Base-by-base conservation (phyloP, 2,329 filamentous ascomycete genomes). In the Diplodia seriata region DNA sequence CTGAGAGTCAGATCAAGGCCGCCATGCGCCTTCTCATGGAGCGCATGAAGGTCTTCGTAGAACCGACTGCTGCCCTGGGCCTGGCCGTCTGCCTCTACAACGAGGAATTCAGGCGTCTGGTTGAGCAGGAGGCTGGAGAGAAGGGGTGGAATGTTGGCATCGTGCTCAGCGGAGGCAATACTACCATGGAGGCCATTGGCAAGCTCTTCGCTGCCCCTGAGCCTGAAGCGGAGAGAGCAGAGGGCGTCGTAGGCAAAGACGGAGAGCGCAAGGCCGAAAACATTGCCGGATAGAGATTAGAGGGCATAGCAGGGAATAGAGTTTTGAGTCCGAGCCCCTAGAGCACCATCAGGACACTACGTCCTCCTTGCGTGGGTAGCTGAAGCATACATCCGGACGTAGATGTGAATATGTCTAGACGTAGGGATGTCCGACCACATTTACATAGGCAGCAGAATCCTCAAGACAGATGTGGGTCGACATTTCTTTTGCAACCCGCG, bases 31-130 rank as follows among this genome's bases (percentile, higher is more conserved):
- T 98, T 70, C 90, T 97, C 40, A 81, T 94, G 70, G 94, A 98
- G 85, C 83, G 94, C 68, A 88, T 95, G 85, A 97, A 98, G 86
- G 81, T 97, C 56, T 88, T 97, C 26, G 89, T 97, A 14, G 94
- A 98, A 84, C 94, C 94, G 26, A 94, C 90, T 78, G 88, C 91
- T 0, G 93, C 90, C 2, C 94, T 97, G n/a, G 87, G 89, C 1
- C 78, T 98, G 69, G 95, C 94, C 0, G 91, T 92, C 8, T 90
- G 89, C 64, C 81, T 98, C 72, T 97, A 88, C 71, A 91, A 97
- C 76, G 92, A 96, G 79, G 92, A 93, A 4, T 97, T 97, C 70
- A 82, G 92, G 68, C 77, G 75, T 14, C 78, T 90, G 78, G 90
- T 94, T 11, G 88, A 92, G 81, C 78, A 74, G 69, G 91, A 94